Base-by-base conservation (phyloP, 495 filamentous ascomycete species). In the Lophiostoma macrostomum region DNA sequence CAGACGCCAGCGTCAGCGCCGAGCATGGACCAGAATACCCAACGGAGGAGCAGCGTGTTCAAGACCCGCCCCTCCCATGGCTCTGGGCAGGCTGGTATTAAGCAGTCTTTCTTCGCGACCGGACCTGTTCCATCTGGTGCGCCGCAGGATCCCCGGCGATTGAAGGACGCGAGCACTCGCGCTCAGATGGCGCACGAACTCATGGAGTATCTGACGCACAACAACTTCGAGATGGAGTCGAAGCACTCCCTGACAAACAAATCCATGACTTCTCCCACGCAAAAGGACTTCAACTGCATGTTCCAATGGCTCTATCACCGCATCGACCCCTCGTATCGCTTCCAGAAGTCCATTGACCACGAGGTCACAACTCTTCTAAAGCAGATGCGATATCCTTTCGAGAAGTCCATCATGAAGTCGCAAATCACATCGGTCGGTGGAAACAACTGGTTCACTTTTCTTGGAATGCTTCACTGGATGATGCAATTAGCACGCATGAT, bases 221-320 rank as follows among this genome's bases (percentile, higher is more conserved):
- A 93, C 64, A 91, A 93, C 55, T 99, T 97, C 62, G 93, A 99
- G 73, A 82, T 96, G 79, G 90, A 95, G 56, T 95, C 93, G 86
- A 95, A 94, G 64, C 84, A 96, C 67, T 84, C 83, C 24, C 74
- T 99, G 24, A 83, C 86, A 2, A 83, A 88, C 41, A 96, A 96
- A 56, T 86, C 87, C 14, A 80, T 93, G 63, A 88, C 85, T 41
- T 90, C 85, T 30, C 94, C 93, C n/a, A 97, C 91, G 3, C 90
- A 96, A 61, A 99, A 97, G 65, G 93, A 99, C 67, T 99, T 97
- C 71, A 88, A 90, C 64, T 83, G 77, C 60, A 90, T 97, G 70
- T 99, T 99, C 68, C 90, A 96, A 69, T 99, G 90, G 86, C 78
- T 99, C 1, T 99, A 99, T 67, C 86, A 87, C 59, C 85, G 88